Evolutionary conservation across 2,329 filamentous ascomycete genomes (phyloP).

Genomic region (Pseudocercospora vitis): DNA sequence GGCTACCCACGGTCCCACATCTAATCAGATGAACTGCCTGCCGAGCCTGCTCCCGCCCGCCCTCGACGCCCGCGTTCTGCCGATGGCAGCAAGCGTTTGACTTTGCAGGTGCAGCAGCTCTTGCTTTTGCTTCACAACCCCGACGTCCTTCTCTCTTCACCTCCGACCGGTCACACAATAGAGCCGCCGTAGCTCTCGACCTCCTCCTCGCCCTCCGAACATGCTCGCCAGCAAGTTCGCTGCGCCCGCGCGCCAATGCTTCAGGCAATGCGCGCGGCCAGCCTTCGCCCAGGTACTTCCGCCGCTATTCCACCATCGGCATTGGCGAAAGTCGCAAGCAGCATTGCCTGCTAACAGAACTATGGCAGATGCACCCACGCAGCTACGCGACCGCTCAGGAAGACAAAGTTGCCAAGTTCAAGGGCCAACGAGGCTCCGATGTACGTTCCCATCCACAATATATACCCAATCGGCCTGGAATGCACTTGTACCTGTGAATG

Average conservation of each 20-base stretch:
- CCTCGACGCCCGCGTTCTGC: neutral
- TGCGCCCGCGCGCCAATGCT: constrained; percentile 21
- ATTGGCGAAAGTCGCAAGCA: neutral
- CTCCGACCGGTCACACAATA: neutral
- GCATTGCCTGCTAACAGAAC: constrained; percentile 8
- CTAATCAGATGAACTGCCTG: neutral
- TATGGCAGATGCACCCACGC: constrained; percentile 22
- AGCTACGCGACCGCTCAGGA: constrained; percentile 47
- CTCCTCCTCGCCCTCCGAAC: constrained; percentile 4
- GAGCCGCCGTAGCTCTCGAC: constrained; percentile 7
- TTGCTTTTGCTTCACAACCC: neutral
- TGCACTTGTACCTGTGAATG: constrained; percentile 13
- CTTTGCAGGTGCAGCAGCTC: constrained; percentile 14
- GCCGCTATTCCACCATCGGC: neutral
- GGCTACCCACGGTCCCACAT: no score
- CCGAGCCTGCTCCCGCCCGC: neutral
- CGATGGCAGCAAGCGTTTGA: constrained; percentile 5
- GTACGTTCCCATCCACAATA: constrained; percentile 53
- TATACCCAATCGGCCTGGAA: constrained; percentile 3
- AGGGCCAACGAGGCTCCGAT: constrained; percentile 82
- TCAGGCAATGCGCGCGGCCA: constrained; percentile 22
- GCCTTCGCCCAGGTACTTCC: constrained; percentile 25
- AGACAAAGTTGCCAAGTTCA: constrained; percentile 86
- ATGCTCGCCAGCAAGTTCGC: constrained; percentile 25
- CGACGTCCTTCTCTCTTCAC: neutral